Evolutionary conservation across 805 yeast genomes (phyloP), one percentile per base, ranked within the genome.

Genomic region (Wickerhamiella shivajii): DNA sequence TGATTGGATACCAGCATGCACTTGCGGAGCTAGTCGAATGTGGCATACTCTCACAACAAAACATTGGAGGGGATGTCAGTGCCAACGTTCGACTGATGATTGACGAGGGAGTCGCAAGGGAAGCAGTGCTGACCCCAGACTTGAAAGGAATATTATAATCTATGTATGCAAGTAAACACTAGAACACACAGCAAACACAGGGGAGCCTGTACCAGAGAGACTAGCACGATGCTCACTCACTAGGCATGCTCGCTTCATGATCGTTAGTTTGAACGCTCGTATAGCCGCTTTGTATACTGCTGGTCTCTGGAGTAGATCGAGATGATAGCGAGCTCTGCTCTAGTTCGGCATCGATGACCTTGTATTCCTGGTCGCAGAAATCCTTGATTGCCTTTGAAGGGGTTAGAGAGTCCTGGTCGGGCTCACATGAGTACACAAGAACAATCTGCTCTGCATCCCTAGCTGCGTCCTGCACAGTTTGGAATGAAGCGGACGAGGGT

Each of bases 41-140:
- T 27, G 97, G 96, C 0, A 58, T 87, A 5, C 41, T 90, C 2
- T 59, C 71, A 3, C 76, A 71, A 45, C 92, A 80, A 48, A 68
- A 68, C 29, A 59, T 69, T 38, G 67, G 66, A 31, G 74, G 83
- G 18, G 92, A 80, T 46, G 63, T 94, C 32, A 57, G 69, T 36
- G 64, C 74, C 16, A 54, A 73, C 36, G 57, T 87, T 0, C 67
- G 77, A 33, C 57, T 90, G 39, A 71, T 69, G 43, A 60, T 81
- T 1, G 70, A 85, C 3, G 76, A 71, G 30, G 87, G 75, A 38
- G 92, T 79, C 39, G 61, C 83, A 1, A 48, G 64, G 15, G 60
- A 63, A 22, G 76, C 74, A 11, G 60, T 85, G 33, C 68, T 64
- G 36, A 63, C 61, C 37, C 50, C 55, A 2, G 52, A 57, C 8